Conservation (phyloP, 805 yeast genomes). For the Kodamaea leandrae region DNA sequence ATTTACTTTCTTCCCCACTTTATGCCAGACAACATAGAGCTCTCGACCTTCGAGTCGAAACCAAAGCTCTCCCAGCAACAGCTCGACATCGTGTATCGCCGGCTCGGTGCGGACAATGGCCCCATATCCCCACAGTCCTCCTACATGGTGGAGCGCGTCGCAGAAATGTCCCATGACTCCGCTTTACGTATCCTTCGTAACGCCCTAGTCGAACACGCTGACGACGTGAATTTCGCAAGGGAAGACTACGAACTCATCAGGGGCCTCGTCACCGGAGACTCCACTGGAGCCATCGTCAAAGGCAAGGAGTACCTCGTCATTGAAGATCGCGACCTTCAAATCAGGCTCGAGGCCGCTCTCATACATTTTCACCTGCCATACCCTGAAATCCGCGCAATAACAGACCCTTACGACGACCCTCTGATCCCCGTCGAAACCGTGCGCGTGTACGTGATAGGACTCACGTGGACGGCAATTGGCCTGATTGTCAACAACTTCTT, state of each 20-base stretch:
- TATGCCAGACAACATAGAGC: too few relatives aligned
- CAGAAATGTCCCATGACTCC: slow-evolving; percentile 17
- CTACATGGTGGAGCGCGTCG: slow-evolving; percentile 33
- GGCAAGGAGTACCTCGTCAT: slow-evolving; percentile 12
- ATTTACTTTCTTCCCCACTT: too few relatives aligned
- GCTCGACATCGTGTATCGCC: slow-evolving; percentile 5
- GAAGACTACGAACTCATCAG: slow-evolving; percentile 36
- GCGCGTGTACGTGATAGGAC: slow-evolving; percentile 53
- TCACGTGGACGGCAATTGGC: slow-evolving; percentile 52
- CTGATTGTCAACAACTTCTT: slow-evolving; percentile 57
- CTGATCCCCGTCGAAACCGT: slow-evolving; percentile 48
- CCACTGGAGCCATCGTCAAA: slow-evolving; percentile 7
- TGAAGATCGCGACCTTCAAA: slow-evolving; percentile 31
- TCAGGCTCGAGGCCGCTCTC: slow-evolving; percentile 43
- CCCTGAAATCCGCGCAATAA: slow-evolving; percentile 65
- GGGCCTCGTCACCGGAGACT: slow-evolving; percentile 19
- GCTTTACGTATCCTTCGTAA: slow-evolving; percentile 34
- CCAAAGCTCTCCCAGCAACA: slow-evolving; percentile 6
- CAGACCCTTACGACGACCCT: slow-evolving; percentile 57
- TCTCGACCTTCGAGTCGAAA: too few relatives aligned
- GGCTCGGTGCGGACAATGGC: slow-evolving; percentile 12
- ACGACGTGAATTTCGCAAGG: slow-evolving; percentile 34
- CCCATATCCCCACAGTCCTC: slow-evolving; percentile 9
- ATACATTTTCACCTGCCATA: slow-evolving; percentile 51
- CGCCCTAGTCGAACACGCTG: slow-evolving; percentile 33